Base-by-base conservation (phyloP, 129 eudicot genomes). In the Saposhnikovia divaricata region DNA sequence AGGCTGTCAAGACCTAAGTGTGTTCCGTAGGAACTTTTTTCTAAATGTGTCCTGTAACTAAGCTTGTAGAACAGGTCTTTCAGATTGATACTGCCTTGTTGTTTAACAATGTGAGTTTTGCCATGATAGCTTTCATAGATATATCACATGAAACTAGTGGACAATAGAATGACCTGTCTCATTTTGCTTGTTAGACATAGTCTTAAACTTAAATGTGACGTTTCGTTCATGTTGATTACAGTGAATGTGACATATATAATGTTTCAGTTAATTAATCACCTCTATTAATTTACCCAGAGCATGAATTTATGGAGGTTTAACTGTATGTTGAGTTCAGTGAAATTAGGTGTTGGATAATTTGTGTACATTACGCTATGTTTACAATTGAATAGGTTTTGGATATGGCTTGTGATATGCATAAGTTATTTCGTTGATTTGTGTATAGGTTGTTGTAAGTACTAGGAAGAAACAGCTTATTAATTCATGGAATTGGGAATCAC, bases 401-500 rank as follows among this genome's bases (percentile, higher is more conserved):
- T 5, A 40, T 19, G 45, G 1, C 4, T n/a, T 59, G 68, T 5
- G 2, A 40, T 72, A 0, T 0, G 3, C 11, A 13, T 21, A 43
- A 9, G n/a, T n/a, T n/a, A 10, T 3, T 43, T 3, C 21, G n/a
- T n/a, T n/a, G n/a, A n/a, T 43, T 73, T 73, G 37, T 25, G 42
- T 75, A 47, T 78, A 95, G 98, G 93, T 57, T 42, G 81, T 37
- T 66, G 90, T 87, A 65, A 86, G 85, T 88, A 85, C 85, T 77
- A 83, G 90, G 87, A 95, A 90, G 87, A 95, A 92, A 84, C 86
- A 71, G 47, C 86, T 84, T 39, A 83, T 82, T 72, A 90, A 84
- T 84, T 84, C 94, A 78, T 95, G 98, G 98, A 95, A 90, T 40
- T 92, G 98, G 98, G 97, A 90, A 74, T 81, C 85, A 31, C 98